Percentiles rank a stretch among this genome's conserved stretches.
Conservation (phyloP, 1,139 yeast species). For the Saccharomycopsis phalli region DNA sequence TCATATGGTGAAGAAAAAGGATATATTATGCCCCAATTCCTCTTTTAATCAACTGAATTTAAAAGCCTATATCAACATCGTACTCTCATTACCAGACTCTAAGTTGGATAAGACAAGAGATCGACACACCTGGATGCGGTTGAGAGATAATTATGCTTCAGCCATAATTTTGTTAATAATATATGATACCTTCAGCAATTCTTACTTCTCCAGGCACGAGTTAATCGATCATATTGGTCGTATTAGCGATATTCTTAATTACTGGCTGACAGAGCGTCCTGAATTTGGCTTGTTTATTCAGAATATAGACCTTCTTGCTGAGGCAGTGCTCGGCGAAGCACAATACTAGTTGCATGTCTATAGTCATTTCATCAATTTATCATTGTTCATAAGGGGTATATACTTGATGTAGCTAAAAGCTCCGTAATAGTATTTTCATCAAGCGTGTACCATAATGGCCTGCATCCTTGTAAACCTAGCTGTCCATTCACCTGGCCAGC, state of each 20-base stretch:
- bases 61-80: neutral
- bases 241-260: neutral
- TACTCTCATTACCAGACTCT: neutral
- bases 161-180: neutral
- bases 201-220: neutral
- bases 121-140: constrained; percentile 7
- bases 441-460: too few species aligned
- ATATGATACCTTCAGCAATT: neutral
- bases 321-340: too few species aligned
- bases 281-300: constrained; percentile 3
- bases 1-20: neutral
- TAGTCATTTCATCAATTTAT: too few species aligned
- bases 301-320: constrained; percentile 2
- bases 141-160: constrained; percentile 2
- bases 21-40: neutral
- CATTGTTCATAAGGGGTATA: too few species aligned
- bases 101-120: neutral
- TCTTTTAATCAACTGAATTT: neutral
- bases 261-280: constrained; percentile 5
- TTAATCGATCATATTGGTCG: neutral
- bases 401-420: too few species aligned
- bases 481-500: too few species aligned
- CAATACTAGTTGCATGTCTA: too few species aligned
- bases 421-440: too few species aligned
- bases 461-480: too few species aligned